Evolutionary conservation across 2,329 filamentous ascomycete genomes (phyloP).

Genomic region (Epichloe gansuensis): DNA sequence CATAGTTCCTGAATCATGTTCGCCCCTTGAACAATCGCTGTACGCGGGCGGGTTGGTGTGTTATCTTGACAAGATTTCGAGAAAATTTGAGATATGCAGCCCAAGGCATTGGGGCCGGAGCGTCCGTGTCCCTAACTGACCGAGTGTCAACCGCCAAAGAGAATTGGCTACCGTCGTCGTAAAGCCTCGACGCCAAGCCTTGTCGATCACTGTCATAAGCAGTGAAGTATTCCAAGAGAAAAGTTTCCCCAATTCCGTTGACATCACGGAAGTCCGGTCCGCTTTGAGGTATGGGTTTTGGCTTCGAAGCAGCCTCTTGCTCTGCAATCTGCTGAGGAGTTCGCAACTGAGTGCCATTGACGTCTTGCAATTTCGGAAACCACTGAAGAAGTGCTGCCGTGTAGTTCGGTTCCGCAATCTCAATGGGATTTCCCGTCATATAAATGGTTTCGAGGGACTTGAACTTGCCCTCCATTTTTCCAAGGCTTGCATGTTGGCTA

Average conservation of each 20-base stretch:
- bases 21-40: conserved; percentile 51
- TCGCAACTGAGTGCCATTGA: conserved; percentile 66
- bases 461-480: conserved; percentile 72
- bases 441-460: conserved; percentile 69
- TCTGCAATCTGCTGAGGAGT: conserved; percentile 57
- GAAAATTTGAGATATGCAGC: conserved; percentile 64
- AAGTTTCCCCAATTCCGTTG: conserved; percentile 60
- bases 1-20: conserved; percentile 57
- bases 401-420: conserved; percentile 45
- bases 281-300: conserved; percentile 48
- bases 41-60: conserved; percentile 44
- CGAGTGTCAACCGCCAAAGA: conserved; percentile 60
- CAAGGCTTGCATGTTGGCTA: conserved; percentile 55
- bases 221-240: conserved; percentile 61
- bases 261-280: conserved; percentile 64
- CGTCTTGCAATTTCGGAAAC: conserved; percentile 68
- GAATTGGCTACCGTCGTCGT: conserved; percentile 65
- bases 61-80: conserved; percentile 64
- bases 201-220: conserved; percentile 62
- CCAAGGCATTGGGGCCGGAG: conserved; percentile 46
- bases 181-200: conserved; percentile 52
- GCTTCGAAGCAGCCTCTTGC: conserved; percentile 33
- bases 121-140: conserved; percentile 36
- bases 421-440: conserved; percentile 64
- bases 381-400: conserved; percentile 60